Conservation (phyloP, 257 asterid genomes). For the Sherardia arvensis region DNA sequence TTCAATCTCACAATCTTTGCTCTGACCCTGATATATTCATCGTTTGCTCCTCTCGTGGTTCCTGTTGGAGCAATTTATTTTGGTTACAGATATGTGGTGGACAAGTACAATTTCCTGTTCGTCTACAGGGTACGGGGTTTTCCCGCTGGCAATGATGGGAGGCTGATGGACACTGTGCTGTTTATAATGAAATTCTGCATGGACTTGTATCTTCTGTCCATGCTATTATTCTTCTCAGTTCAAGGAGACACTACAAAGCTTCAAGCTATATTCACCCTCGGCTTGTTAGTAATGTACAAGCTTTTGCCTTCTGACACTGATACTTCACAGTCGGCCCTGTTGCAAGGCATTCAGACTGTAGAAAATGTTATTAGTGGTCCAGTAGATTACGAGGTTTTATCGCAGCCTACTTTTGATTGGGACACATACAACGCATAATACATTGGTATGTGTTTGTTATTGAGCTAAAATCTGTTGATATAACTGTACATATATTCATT, state of each 20-base stretch:
- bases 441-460: constrained; percentile 7
- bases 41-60: constrained; percentile 91
- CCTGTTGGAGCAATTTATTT: constrained; percentile 88
- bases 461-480: background rate
- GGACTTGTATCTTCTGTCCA: constrained; percentile 64
- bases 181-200: constrained; percentile 70
- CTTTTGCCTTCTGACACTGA: constrained; percentile 62
- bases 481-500: constrained; percentile 16
- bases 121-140: constrained; percentile 92
- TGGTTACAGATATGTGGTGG: constrained; percentile 90
- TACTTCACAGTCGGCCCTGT: constrained; percentile 47
- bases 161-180: constrained; percentile 88
- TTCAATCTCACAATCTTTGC: constrained; percentile 96
- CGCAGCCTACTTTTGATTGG: constrained; percentile 94
- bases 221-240: constrained; percentile 76
- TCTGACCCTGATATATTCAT: constrained; percentile 72
- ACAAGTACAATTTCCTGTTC: constrained; percentile 88
- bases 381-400: constrained; percentile 78
- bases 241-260: constrained; percentile 83
- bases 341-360: constrained; percentile 70
- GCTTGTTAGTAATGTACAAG: constrained; percentile 63
- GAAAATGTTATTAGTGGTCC: constrained; percentile 56
- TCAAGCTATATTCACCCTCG: constrained; percentile 91
- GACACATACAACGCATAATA: constrained; percentile 48
- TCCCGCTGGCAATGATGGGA: constrained; percentile 96